Evolutionary conservation across 192 early-diverging fungal species (phyloP), one percentile per base, ranked within the genome.

Genomic region (Umbelopsis sp.): DNA sequence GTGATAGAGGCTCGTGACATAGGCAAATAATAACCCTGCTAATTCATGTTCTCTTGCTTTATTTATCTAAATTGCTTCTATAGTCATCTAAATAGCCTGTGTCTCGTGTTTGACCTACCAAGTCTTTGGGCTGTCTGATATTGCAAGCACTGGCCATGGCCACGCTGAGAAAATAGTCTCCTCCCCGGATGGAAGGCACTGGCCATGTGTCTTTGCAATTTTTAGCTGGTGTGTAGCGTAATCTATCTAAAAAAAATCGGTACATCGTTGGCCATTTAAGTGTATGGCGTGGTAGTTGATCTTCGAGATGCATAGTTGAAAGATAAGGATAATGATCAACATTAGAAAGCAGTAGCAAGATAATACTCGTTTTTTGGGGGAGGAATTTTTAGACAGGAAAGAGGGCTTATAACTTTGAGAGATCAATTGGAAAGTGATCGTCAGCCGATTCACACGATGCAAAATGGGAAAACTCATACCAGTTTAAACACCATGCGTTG

Each of bases 401-500:
- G 55, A 61, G 37, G 37, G 37, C 37, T 41, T 41, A 41, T 41
- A 41, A 41, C 37, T 41, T 2, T 1, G 6, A 41, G 37, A 9
- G 37, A 41, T 41, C 55, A 61, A 61, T 15, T 61, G 55, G 25
- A 61, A 61, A 25, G 55, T 61, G 55, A 61, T 61, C 55, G 55
- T 25, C 55, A 6, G 55, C 30, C 30, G 55, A 61, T 61, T 61
- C 55, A 61, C 55, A 61, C 55, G 55, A 23, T 61, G 55, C 23
- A 61, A n/a, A 61, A 16, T 30, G 55, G 55, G 33, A 61, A 61
- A 15, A 41, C 2, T 41, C 55, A 12, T 35, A 35, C 25, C 30
- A 15, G 13, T 25, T 18, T 41, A 25, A 13, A 25, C 4, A 61
- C 30, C 55, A 61, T 61, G 55, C 55, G 55, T 35, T 61, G 27